Evolutionary conservation across 805 yeast genomes (phyloP).

Genomic region (Yarrowia osloensis): DNA sequence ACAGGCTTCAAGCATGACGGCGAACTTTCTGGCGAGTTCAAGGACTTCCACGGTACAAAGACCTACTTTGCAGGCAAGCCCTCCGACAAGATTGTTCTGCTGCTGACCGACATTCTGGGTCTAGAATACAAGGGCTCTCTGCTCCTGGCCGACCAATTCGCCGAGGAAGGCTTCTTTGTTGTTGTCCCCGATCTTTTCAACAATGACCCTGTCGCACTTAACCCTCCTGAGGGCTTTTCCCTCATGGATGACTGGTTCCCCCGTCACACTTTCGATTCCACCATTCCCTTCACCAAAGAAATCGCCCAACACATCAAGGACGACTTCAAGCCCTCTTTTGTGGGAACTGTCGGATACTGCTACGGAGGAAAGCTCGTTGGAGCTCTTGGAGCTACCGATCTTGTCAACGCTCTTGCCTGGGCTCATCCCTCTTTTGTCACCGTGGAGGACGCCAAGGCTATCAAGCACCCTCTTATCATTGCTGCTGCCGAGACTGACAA

Average conservation of each 20-base stretch:
- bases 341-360: slow-evolving; percentile 76
- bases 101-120: slow-evolving; percentile 71
- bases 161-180: slow-evolving; percentile 63
- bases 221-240: slow-evolving; percentile 35
- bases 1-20: slow-evolving; percentile 36
- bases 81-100: slow-evolving; percentile 55
- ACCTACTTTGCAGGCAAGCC: slow-evolving; percentile 54
- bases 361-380: slow-evolving; percentile 74
- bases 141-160: slow-evolving; percentile 54
- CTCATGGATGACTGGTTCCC: slow-evolving; percentile 52
- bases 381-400: slow-evolving; percentile 46
- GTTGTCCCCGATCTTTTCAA: slow-evolving; percentile 74
- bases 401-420: slow-evolving; percentile 59
- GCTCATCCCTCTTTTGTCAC: slow-evolving; percentile 83
- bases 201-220: slow-evolving; percentile 51
- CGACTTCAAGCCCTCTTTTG: slow-evolving; percentile 50
- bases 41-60: slow-evolving; percentile 40
- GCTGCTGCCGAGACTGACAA: slow-evolving; percentile 74
- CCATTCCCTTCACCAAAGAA: slow-evolving; percentile 51
- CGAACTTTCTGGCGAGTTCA: slow-evolving; percentile 37
- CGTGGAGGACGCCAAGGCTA: slow-evolving; percentile 61
- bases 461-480: slow-evolving; percentile 66
- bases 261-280: slow-evolving; percentile 53
- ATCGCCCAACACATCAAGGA: slow-evolving; percentile 51
- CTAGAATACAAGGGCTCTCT: slow-evolving; percentile 55